Evolutionary conservation across 1,284 basidiomycete genomes (phyloP), one percentile per base, ranked within the genome.

Genomic region (Paramarasmius palmivorus): DNA sequence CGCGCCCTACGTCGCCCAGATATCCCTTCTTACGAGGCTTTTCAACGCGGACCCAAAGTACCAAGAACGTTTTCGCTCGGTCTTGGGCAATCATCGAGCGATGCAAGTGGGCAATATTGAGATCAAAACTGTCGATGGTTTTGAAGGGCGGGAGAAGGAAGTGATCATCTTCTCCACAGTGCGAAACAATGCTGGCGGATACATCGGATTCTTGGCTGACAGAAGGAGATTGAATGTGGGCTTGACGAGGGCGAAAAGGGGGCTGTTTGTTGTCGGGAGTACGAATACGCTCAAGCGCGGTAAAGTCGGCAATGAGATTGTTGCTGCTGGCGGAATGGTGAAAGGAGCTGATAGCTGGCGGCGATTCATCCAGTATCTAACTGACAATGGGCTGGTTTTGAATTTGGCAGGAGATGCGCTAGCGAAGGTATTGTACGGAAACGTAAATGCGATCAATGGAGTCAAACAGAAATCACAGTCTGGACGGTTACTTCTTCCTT

Each of bases 121-220:
- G 66, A 80, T 95, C 62, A 90, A 88, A 69, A 95, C 93, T 0
- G 92, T 95, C 8, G 93, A 95, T 64, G 95, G 93, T 14, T 98
- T 96, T 67, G 92, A 98, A 68, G 94, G 94, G 1, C 81, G 93
- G 45, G 93, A 98, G 73, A 97, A 97, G 74, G 85, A 90, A 12
- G 86, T 95, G 25, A 92, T 97, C 61, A 77, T 97, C 48, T 95
- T 97, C 66, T 93, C 90, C 39, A 95, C 93, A 0, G 92, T 95
- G 42, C 81, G 95, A 49, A 90, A 88, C 64, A 95, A 95, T 63
- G 59, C 73, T 5, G 69, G 65, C 5, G 90, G 90, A 15, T 79
- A 82, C 60, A 91, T 93, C 66, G 94, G 94, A 0, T 97, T 97
- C 71, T 75, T 98, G 20, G 92, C 88, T n/a, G 95, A 98, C 69